Evolutionary conservation across 768 basidiomycete species (phyloP), one percentile per base, ranked within the genome.

Genomic region (Pisolithus marmoratus): DNA sequence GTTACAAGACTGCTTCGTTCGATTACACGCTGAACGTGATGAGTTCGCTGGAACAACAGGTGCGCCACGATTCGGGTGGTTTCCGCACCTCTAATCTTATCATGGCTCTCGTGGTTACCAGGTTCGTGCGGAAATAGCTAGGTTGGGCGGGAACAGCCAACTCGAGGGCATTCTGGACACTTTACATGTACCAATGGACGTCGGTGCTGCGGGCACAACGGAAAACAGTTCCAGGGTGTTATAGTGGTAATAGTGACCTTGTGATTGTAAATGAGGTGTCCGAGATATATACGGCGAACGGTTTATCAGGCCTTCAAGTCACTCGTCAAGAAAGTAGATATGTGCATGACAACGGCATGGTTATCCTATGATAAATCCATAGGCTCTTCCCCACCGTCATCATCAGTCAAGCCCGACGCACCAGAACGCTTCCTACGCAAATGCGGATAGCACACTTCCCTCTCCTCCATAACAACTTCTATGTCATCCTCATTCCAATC

Each of bases 401-500:
- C 73, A 23, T 74, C 73, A 24, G 63, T 38, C 9, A 15, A 45
- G 4, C 47, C 40, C 14, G 20, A 31, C 26, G 41, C 54, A 9
- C 34, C 45, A 17, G 17, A 17, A 11, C 52, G 46, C 9, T 46
- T 54, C 49, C 54, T 24, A 57, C 40, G 60, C 53, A 62, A 44
- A 50, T 59, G 49, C 7, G 83, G 80, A 68, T 85, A 88, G 64
- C 88, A 89, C 4, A 90, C 63, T 44, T 76, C 77, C 49, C 80
- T 82, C 66, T 91, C 87, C 60, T 90, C 88, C 20, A 64, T 66
- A 19, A 80, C 81, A 3, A 84, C 86, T 53, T 91, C 88, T 2
- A 85, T 83, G 59, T 91, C 89, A 56, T 91, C 89, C 65, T 90
- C 89, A 65, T 91, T 91, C 87, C 89, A 91, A 69, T 90, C 88